Conservation (phyloP, 2,329 filamentous ascomycete species). For the Xylaria multiplex region DNA sequence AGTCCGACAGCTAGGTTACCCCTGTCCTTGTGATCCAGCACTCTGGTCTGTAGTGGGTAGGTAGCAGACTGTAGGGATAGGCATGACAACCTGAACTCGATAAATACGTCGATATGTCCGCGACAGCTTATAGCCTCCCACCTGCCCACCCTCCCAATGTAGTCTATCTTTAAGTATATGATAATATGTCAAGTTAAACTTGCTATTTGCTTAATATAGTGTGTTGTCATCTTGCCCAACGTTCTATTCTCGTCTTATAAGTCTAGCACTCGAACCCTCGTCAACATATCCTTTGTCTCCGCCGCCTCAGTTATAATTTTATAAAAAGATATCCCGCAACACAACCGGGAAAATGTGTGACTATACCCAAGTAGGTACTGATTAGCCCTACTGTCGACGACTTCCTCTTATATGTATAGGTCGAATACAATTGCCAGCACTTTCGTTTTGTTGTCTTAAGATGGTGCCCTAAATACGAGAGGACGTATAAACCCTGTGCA, state of each 20-base stretch:
- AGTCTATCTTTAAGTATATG: conserved; percentile 16
- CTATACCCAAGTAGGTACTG: conserved; percentile 47
- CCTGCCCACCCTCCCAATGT: conserved; percentile 10
- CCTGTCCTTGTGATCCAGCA: conserved; percentile 26
- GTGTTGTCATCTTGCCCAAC: neutral
- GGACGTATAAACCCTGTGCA: conserved; percentile 48
- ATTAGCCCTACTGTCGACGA: neutral
- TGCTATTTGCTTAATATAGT: neutral
- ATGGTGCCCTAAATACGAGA: conserved; percentile 49
- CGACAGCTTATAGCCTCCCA: conserved; percentile 10
- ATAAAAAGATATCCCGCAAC: neutral
- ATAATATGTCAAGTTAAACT: conserved; percentile 9
- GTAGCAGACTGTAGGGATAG: conserved; percentile 6
- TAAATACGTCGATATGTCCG: conserved; percentile 30
- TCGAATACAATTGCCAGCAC: conserved; percentile 50
- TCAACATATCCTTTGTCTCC: neutral
- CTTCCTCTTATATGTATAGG: conserved; percentile 37
- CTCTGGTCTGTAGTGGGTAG: conserved; percentile 26
- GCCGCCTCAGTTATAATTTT: neutral
- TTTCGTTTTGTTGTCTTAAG: conserved; percentile 49
- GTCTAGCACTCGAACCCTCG: neutral
- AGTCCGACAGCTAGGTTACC: conserved; percentile 28
- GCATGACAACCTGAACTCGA: conserved; percentile 23
- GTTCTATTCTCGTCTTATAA: neutral
- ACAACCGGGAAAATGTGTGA: conserved; percentile 45